phyloP scores from a whole-genome alignment of 2,329 filamentous ascomycete genomes.

The Scytalidium sp. region DNA sequence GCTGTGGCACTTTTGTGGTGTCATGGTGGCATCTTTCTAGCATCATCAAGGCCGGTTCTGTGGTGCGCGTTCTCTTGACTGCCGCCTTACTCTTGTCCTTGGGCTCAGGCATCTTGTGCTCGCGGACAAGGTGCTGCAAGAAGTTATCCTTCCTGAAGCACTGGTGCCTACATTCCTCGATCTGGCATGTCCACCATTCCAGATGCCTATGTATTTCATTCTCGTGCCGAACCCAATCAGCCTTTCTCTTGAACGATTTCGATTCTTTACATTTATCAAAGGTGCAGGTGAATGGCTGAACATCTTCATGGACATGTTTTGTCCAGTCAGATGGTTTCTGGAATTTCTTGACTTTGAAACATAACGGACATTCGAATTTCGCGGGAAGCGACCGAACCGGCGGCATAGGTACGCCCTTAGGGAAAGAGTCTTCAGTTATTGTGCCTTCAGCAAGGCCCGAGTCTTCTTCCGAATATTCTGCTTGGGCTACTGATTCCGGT shows the following conservation, averaged over 20 bases:
- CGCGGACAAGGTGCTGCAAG: slow-evolving; percentile 84
- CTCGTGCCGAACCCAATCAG: slow-evolving; percentile 93
- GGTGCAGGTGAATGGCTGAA: slow-evolving; percentile 90
- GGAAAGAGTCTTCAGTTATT: slow-evolving; percentile 72
- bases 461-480: slow-evolving; percentile 61
- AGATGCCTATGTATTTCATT: slow-evolving; percentile 87
- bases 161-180: slow-evolving; percentile 74
- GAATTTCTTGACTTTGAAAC: slow-evolving; percentile 81
- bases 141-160: slow-evolving; percentile 93
- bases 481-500: slow-evolving; percentile 51
- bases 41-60: slow-evolving; percentile 70
- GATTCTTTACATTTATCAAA: slow-evolving; percentile 79
- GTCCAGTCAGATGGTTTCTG: slow-evolving; percentile 95
- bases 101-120: slow-evolving; percentile 83
- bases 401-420: slow-evolving; percentile 76
- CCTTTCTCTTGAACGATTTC: slow-evolving; percentile 93
- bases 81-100: slow-evolving; percentile 72
- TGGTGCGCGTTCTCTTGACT: slow-evolving; percentile 54
- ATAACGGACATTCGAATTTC: slow-evolving; percentile 86
- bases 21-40: slow-evolving; percentile 76
- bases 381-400: slow-evolving; percentile 75
- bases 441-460: slow-evolving; percentile 66
- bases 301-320: slow-evolving; percentile 91
- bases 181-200: slow-evolving; percentile 86
- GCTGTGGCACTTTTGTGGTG: slow-evolving; percentile 60